Base-by-base conservation (phyloP, 164 flowering plant genomes). In the Amborella trichopoda region DNA sequence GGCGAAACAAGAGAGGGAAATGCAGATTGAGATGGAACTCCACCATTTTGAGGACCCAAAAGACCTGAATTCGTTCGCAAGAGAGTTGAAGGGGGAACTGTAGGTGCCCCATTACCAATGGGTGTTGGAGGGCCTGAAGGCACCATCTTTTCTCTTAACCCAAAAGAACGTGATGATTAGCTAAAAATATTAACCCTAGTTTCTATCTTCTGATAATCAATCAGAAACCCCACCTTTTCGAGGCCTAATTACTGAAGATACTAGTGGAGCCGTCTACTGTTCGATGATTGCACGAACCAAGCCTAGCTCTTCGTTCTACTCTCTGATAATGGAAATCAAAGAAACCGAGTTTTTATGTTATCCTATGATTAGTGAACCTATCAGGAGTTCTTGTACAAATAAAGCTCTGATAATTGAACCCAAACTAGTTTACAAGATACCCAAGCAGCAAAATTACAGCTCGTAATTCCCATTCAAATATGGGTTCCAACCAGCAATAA, bases 1-100 rank as follows among this genome's bases (percentile, higher is more conserved):
- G 94, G 91, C 0, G 86, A 77, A 3, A 77, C 69, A 27, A 79
- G 68, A 2, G 87, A 73, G 6, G 84, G 70, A 55, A 85, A 90
- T 3, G 62, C 50, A 6, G 72, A 26, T 56, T 77, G 97, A 9
- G 84, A 63, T 40, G 76, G 60, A 42, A 71, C 55, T 0, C 63
- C 55, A 53, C 77, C 75, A 28, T 86, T 94, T 71, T 85, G 97
- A 40, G 63, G 71, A 50, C 83, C 81, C 61, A 85, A 34, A 56
- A 69, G 20, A 25, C 55, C 63, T 20, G 77, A 72, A 39, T 72
- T 72, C 30, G 71, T 51, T 36, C 73, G 56, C 48, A 72, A 33
- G n/a, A 68, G 65, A 1, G 71, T 50, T 3, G 59, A 26, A 24
- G 66, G 59, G 1, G 66, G 20, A 36, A 66, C 68, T 23, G 67